Evolutionary conservation across 1,284 basidiomycete genomes (phyloP), one percentile per base, ranked within the genome.

Genomic region (Ceratobasidium sp.): DNA sequence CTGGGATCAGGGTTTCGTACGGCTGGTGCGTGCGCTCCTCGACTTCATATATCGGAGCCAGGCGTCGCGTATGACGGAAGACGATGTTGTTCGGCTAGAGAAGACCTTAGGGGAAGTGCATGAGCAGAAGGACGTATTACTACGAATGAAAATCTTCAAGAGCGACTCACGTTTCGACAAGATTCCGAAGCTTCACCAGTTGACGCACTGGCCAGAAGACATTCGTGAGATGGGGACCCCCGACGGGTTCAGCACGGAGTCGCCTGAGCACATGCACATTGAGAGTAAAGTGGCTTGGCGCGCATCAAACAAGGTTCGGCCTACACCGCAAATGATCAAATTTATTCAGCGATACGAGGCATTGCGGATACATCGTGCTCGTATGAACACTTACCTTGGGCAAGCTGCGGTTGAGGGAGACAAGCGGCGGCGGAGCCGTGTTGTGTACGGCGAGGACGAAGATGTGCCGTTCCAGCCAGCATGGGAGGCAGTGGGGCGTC

Each of bases 251-350:
- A 74, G 71, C 53, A 76, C 74, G 6, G 76, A 77, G 58, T 34
- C 43, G 13, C 76, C 76, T 6, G 76, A 77, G 63, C 62, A 59
- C n/a, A 46, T 77, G 8, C 76, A 77, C 34, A 77, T 71, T 27
- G 41, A 59, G 19, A 59, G 48, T 37, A 71, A 71, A 22, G 7
- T 27, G 1, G 53, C 31, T 7, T 71, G 68, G 68, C 53, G 43
- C 8, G 68, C 54, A 19, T 71, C 56, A 24, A 71, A 71, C 56
- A 71, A 61, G 27, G 41, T 58, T 16, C 29, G 37, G 13, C 56
- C 68, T n/a, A 29, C 37, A 22, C 6, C 7, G 9, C 68, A 71
- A 39, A 71, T 71, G 68, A n/a, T 49, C 2, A 58, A 7, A 27
- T 48, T 59, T 19, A 48, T 71, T 14, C 68, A 71, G 34, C 37